Conservation (phyloP, 176 grass and related monocot genomes). For the Pontederia paniculata region DNA sequence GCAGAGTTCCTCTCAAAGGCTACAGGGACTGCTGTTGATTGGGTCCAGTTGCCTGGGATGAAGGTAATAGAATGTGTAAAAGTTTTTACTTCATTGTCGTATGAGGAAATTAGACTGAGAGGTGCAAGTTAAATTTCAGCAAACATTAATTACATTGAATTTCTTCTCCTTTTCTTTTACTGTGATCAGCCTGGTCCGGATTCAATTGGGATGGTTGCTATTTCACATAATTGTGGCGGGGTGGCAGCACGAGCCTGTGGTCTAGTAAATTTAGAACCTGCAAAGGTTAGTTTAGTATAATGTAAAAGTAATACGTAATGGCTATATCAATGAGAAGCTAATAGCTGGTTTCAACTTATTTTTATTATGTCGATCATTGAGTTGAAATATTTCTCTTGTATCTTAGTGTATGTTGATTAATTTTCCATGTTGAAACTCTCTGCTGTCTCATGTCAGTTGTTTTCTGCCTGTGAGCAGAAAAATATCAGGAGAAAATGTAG, state of each 20-base stretch:
- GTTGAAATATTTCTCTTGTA: too few relatives aligned
- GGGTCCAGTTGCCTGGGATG: conserved; percentile 99
- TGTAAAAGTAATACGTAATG: background rate
- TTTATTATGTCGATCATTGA: too few relatives aligned
- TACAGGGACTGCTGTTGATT: conserved; percentile 99
- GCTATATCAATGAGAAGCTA: background rate
- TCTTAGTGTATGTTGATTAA: too few relatives aligned
- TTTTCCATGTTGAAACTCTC: too few relatives aligned
- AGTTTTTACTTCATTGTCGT: background rate
- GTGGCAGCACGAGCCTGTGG: conserved; percentile 97
- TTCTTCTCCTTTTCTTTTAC: background rate
- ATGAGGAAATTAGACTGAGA: conserved; percentile 5
- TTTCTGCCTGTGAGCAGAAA: too few relatives aligned
- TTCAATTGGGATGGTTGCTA: conserved; percentile 88
- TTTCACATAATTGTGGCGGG: conserved; percentile 91
- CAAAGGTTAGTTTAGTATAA: conserved; percentile 38
- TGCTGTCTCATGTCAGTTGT: too few relatives aligned
- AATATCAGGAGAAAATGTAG: background rate
- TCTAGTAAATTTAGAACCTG: conserved; percentile 92
- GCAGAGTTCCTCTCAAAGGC: conserved; percentile 99
- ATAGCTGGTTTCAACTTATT: background rate
- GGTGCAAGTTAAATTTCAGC: background rate
- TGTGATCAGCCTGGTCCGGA: conserved; percentile 94
- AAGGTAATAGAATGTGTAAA: conserved; percentile 41
- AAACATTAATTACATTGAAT: background rate